These are phyloP conservation scores for Phytophthora quininea DNA, from an alignment of 352 stramenopile genomes.

Conservation along the genomic window DNA sequence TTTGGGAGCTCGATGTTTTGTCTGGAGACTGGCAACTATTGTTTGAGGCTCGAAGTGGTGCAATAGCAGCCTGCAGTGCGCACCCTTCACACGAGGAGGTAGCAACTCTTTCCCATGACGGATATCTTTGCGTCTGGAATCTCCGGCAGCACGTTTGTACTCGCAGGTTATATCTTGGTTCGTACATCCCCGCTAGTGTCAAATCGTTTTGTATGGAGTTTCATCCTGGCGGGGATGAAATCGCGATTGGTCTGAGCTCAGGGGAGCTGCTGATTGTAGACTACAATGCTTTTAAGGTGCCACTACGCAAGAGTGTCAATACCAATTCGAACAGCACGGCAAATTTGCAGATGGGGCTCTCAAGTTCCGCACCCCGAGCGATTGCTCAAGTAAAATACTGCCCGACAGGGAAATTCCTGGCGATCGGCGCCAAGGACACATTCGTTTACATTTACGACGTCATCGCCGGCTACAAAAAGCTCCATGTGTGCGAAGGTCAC, in stretches of 20 bases:
- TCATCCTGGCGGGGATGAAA: slow-evolving; percentile 55
- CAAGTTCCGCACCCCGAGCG: slow-evolving; percentile 12
- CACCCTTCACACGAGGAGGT: slow-evolving; percentile 57
- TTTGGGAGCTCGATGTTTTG: slow-evolving; percentile 64
- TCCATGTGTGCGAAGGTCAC: slow-evolving; percentile 79
- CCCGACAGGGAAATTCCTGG: slow-evolving; percentile 51
- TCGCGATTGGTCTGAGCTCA: slow-evolving; percentile 55
- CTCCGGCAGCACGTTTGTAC: slow-evolving; percentile 46
- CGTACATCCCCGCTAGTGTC: slow-evolving; percentile 17
- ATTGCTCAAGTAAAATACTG: slow-evolving; percentile 62
- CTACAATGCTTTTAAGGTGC: slow-evolving; percentile 41
- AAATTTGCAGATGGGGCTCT: slow-evolving; percentile 17
- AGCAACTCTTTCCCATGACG: slow-evolving; percentile 54
- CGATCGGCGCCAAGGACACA: slow-evolving; percentile 63
- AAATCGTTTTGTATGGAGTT: slow-evolving; percentile 63
- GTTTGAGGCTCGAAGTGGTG: slow-evolving; percentile 57
- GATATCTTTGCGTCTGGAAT: slow-evolving; percentile 65
- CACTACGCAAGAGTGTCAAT: slow-evolving; percentile 49
- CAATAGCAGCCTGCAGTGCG: slow-evolving; percentile 36
- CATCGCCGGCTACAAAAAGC: slow-evolving; percentile 53
- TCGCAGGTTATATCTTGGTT: slow-evolving; percentile 38
- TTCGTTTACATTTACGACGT: slow-evolving; percentile 70
- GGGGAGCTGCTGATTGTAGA: slow-evolving; percentile 62
- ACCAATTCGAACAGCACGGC: slow-evolving; percentile 16
- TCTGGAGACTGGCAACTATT: slow-evolving; percentile 56